phyloP scores from a whole-genome alignment of 495 filamentous ascomycete species.

The Cenococcum geophilum region DNA sequence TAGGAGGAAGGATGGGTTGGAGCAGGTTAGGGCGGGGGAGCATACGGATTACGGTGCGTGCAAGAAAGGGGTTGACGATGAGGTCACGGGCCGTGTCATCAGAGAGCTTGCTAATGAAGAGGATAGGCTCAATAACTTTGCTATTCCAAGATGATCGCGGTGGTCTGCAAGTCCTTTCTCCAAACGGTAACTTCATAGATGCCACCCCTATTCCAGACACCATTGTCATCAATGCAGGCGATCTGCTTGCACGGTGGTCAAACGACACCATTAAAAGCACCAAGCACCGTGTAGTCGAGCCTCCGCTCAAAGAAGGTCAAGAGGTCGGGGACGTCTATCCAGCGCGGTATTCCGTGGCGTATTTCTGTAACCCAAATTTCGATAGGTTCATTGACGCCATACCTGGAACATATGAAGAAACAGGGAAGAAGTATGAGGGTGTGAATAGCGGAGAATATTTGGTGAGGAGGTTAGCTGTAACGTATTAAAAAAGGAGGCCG shows the following conservation, averaged over 20 bases:
- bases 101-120: no score
- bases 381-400: slow-evolving; percentile 74
- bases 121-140: slow-evolving; percentile 62
- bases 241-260: slow-evolving; percentile 81
- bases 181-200: slow-evolving; percentile 71
- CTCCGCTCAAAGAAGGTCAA: slow-evolving; percentile 44
- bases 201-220: slow-evolving; percentile 76
- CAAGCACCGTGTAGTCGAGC: slow-evolving; percentile 83
- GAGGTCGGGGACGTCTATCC: slow-evolving; percentile 48
- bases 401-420: slow-evolving; percentile 70
- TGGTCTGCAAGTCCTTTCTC: slow-evolving; percentile 76
- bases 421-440: slow-evolving; percentile 67
- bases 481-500: slow-evolving; percentile 35
- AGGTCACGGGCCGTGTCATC: no score
- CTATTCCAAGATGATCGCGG: slow-evolving; percentile 83
- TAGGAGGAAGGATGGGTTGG: slow-evolving; percentile 44
- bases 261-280: slow-evolving; percentile 88
- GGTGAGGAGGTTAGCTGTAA: slow-evolving; percentile 68
- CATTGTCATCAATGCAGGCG: slow-evolving; percentile 87
- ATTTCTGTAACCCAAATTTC: slow-evolving; percentile 88
- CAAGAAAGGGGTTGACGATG: no score
- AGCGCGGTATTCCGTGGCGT: slow-evolving; percentile 63
- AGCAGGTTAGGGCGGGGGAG: slow-evolving; percentile 73
- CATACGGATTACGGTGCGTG: slow-evolving; percentile 72
- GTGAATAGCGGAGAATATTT: slow-evolving; percentile 81